A percentile compares a stretch with the other conserved stretches of the same genome.
phyloP scores from a whole-genome alignment of 306 rosid genomes.

The Trifolium pratense region DNA sequence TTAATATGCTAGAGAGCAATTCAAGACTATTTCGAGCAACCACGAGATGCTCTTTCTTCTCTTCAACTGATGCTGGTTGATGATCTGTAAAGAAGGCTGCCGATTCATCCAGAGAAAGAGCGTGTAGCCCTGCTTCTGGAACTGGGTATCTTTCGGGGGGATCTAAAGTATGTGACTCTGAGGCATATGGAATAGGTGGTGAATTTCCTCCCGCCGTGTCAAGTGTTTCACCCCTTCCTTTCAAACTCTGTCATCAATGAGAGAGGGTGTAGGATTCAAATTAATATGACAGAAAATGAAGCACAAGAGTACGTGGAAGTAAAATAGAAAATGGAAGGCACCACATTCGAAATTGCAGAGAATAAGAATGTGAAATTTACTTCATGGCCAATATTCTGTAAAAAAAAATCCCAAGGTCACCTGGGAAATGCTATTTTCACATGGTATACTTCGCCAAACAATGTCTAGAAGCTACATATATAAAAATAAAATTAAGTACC shows the following conservation, averaged over 20 bases:
- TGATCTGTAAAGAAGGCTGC: conserved; percentile 48
- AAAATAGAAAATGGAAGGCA: conserved; percentile 5
- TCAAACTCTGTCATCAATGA: conserved; percentile 65
- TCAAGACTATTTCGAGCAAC: conserved; percentile 82
- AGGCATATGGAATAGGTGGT: conserved; percentile 47
- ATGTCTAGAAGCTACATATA: background rate
- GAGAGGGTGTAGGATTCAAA: conserved; percentile 1
- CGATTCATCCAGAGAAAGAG: conserved; percentile 36
- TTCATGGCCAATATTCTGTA: background rate
- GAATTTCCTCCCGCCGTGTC: conserved; percentile 52
- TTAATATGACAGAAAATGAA: conserved; percentile 17
- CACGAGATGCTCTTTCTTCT: conserved; percentile 68
- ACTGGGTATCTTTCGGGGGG: conserved; percentile 70
- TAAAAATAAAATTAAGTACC: background rate
- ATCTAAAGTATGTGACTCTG: conserved; percentile 58
- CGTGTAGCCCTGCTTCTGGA: conserved; percentile 52
- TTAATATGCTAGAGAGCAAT: conserved; percentile 70
- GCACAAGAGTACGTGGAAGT: background rate
- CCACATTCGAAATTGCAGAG: background rate
- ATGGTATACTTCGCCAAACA: conserved; percentile 9
- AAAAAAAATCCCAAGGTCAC: background rate
- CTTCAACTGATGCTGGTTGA: conserved; percentile 57
- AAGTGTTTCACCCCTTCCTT: conserved; percentile 52
- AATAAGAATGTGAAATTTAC: conserved; percentile 18
- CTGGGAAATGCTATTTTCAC: conserved; percentile 22